Evolutionary conservation across 805 yeast species (phyloP).

Genomic region (Candida argentea): DNA sequence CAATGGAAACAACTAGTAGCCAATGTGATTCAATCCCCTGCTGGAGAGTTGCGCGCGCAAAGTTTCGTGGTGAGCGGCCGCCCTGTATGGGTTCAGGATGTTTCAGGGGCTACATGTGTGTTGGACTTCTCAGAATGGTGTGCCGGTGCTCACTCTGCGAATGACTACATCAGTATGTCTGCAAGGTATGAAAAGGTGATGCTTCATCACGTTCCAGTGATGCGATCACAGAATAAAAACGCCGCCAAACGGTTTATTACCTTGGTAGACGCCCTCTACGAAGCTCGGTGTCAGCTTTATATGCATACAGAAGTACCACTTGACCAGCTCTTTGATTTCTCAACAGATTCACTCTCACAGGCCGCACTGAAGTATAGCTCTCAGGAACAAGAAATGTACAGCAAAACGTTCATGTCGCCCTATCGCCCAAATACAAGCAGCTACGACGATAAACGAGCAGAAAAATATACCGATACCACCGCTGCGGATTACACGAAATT

Average conservation of each 20-base stretch:
- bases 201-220: conserved; percentile 50
- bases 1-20: conserved; percentile 28
- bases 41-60: conserved; percentile 5
- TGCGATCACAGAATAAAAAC: conserved; percentile 47
- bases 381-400: conserved; percentile 61
- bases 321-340: conserved; percentile 38
- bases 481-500: conserved; percentile 33
- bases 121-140: conserved; percentile 48
- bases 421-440: conserved; percentile 61
- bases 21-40: conserved; percentile 7
- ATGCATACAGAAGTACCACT: conserved; percentile 40
- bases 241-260: conserved; percentile 64
- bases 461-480: conserved; percentile 7
- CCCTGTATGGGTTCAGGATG: conserved; percentile 34
- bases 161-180: conserved; percentile 62
- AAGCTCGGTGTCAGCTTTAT: conserved; percentile 51
- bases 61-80: conserved; percentile 48
- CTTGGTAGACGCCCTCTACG: conserved; percentile 59
- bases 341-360: conserved; percentile 37
- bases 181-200: conserved; percentile 48
- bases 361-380: conserved; percentile 7
- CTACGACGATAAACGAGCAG: conserved; percentile 40
- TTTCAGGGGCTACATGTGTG: conserved; percentile 27
- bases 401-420: conserved; percentile 55
- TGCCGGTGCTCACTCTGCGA: conserved; percentile 47